Percentiles rank a stretch among this genome's conserved stretches.
Evolutionary conservation across 2,329 filamentous ascomycete species (phyloP).

Genomic region (Colletotrichum lentis): DNA sequence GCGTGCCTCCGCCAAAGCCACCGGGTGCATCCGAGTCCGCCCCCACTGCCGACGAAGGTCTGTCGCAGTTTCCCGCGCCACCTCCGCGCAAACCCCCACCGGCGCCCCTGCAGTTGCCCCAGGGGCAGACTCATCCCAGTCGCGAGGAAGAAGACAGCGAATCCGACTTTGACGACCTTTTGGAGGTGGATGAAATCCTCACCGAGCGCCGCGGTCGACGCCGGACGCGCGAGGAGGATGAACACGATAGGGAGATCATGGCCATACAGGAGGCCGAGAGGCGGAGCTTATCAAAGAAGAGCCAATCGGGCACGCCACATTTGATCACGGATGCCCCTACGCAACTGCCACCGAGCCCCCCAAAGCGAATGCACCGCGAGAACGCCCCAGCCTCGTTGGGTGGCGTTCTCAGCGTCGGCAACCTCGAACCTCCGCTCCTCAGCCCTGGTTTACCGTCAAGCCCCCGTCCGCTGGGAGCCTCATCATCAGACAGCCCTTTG

Average conservation of each 20-base stretch:
- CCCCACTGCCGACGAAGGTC: slow-evolving; percentile 54
- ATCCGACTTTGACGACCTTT: slow-evolving; percentile 83
- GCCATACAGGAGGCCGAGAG: slow-evolving; percentile 72
- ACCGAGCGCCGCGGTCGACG: slow-evolving; percentile 74
- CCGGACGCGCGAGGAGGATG: slow-evolving; percentile 88
- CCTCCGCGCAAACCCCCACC: slow-evolving; percentile 83
- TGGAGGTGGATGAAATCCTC: slow-evolving; percentile 72
- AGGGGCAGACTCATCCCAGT: slow-evolving; percentile 50
- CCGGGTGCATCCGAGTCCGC: slow-evolving; percentile 56
- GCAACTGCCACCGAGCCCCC: slow-evolving; percentile 50
- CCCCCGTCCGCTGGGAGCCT: slow-evolving; percentile 59
- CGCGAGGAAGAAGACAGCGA: slow-evolving; percentile 72
- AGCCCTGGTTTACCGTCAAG: slow-evolving; percentile 69
- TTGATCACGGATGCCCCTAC: slow-evolving; percentile 44
- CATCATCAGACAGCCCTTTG: slow-evolving; percentile 14
- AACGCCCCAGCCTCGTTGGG: slow-evolving; percentile 60
- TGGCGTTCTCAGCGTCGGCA: slow-evolving; percentile 56
- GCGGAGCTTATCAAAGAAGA: slow-evolving; percentile 78
- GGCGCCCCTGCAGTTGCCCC: slow-evolving; percentile 76
- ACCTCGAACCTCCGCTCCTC: slow-evolving; percentile 54
- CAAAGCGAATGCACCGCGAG: slow-evolving; percentile 48
- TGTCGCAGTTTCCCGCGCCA: slow-evolving; percentile 63
- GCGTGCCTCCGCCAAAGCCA: slow-evolving; percentile 60
- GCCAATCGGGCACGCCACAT: slow-evolving; percentile 54
- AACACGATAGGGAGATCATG: slow-evolving; percentile 76